Evolutionary conservation across 2,329 filamentous ascomycete genomes (phyloP).

Genomic region (Aspergillus vadensis): DNA sequence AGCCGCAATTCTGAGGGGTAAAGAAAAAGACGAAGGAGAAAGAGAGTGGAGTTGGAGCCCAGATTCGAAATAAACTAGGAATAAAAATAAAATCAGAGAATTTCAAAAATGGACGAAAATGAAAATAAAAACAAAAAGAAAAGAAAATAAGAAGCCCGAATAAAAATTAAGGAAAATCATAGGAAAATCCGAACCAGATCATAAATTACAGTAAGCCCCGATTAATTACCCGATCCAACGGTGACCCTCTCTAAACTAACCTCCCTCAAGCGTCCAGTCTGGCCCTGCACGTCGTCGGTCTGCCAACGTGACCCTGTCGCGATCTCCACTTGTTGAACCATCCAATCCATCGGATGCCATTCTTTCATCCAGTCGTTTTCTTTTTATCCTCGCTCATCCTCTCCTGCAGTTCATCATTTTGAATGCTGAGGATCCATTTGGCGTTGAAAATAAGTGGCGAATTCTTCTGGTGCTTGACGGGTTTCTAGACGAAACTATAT

Average conservation of each 20-base stretch:
- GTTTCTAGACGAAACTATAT: slow-evolving; percentile 12
- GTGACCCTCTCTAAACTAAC: slow-evolving; percentile 6
- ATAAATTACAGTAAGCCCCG: neutral
- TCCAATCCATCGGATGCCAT: slow-evolving; percentile 8
- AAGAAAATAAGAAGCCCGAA: slow-evolving; percentile 2
- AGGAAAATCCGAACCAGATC: slow-evolving; percentile 10
- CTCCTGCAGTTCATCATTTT: slow-evolving; percentile 13
- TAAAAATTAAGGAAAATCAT: slow-evolving; percentile 10
- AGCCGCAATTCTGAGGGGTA: neutral
- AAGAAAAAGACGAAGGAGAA: neutral
- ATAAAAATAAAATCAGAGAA: neutral
- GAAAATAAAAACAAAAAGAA: slow-evolving; percentile 2
- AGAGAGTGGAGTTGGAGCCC: neutral
- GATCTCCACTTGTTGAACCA: slow-evolving; percentile 21
- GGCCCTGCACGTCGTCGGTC: slow-evolving; percentile 9
- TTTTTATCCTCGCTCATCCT: neutral
- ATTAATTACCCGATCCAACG: slow-evolving; percentile 24
- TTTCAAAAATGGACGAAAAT: neutral
- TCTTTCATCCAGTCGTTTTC: neutral
- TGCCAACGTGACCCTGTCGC: slow-evolving; percentile 23
- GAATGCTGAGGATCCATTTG: slow-evolving; percentile 13
- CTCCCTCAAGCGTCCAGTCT: slow-evolving; percentile 11
- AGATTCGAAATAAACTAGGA: neutral
- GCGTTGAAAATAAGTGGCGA: slow-evolving; percentile 18
- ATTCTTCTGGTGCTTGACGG: slow-evolving; percentile 9